A percentile compares a stretch with the other conserved stretches of the same genome.
phyloP scores from a whole-genome alignment of 1,139 yeast genomes.

The Groenewaldozyma sp. region DNA sequence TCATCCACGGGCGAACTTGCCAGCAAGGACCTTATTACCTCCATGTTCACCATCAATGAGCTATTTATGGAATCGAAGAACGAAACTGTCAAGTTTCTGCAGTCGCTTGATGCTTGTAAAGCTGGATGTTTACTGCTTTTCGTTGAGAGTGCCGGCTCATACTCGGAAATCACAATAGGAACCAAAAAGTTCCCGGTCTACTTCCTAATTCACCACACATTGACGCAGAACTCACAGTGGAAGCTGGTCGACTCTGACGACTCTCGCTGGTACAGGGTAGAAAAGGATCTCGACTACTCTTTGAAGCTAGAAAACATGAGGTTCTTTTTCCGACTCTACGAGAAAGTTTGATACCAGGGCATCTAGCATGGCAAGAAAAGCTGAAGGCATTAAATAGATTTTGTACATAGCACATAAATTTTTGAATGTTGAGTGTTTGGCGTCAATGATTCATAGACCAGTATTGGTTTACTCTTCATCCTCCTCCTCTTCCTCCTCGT shows the following conservation, averaged over 20 bases:
- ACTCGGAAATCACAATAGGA: conserved; percentile 71
- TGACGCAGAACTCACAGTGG: conserved; percentile 57
- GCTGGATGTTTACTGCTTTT: conserved; percentile 54
- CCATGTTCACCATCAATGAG: conserved; percentile 81
- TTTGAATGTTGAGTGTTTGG: background rate
- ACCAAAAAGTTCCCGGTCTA: conserved; percentile 72
- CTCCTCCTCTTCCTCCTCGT: conserved; percentile 74
- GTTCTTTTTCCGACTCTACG: conserved; percentile 67
- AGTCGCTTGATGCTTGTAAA: conserved; percentile 39
- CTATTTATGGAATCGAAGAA: conserved; percentile 61
- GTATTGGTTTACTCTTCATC: conserved; percentile 28
- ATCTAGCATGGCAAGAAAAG: background rate
- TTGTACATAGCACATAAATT: background rate
- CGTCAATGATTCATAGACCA: too few species aligned
- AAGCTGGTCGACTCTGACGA: conserved; percentile 54
- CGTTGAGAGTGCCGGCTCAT: conserved; percentile 86
- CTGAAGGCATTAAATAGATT: background rate
- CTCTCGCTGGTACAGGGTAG: conserved; percentile 73
- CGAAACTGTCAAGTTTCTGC: conserved; percentile 53
- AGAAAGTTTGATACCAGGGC: conserved; percentile 30
- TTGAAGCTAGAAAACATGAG: conserved; percentile 81
- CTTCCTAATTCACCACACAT: conserved; percentile 62
- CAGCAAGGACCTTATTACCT: conserved; percentile 43
- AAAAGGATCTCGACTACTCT: conserved; percentile 48
- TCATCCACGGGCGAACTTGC: conserved; percentile 19